phyloP scores from a whole-genome alignment of 148 eudicot species.

The Rhododendron henanense region DNA sequence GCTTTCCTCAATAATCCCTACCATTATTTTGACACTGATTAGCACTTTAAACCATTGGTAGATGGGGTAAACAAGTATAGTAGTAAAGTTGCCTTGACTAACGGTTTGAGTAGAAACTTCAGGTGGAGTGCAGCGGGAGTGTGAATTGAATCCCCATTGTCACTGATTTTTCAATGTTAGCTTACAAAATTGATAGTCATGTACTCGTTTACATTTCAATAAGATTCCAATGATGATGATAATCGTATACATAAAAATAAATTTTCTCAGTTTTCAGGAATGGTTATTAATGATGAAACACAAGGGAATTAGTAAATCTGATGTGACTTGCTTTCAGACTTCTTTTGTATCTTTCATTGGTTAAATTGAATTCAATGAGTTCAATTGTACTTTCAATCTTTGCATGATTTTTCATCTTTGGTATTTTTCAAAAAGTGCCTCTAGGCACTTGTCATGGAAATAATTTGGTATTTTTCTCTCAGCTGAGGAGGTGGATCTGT shows the following conservation, averaged over 20 bases:
- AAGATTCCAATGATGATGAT: neutral
- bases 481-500: conserved; percentile 91
- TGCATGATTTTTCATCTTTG: neutral
- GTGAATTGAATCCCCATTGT: neutral
- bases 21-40: too few species aligned
- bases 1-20: neutral
- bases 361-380: neutral
- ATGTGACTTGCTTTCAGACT: neutral
- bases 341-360: neutral
- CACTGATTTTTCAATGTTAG: neutral
- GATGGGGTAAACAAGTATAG: neutral
- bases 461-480: neutral
- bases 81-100: neutral
- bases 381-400: neutral
- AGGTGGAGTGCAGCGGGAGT: neutral
- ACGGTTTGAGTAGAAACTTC: neutral
- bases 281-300: neutral
- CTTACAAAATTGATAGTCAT: neutral
- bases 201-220: neutral
- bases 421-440: neutral
- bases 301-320: neutral
- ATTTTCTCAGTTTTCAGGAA: neutral
- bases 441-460: neutral
- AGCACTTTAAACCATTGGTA: neutral
- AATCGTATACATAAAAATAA: neutral